These are phyloP conservation scores for Pyronema omphalodes DNA, from an alignment of 495 filamentous ascomycete genomes.

Conservation along the genomic window DNA sequence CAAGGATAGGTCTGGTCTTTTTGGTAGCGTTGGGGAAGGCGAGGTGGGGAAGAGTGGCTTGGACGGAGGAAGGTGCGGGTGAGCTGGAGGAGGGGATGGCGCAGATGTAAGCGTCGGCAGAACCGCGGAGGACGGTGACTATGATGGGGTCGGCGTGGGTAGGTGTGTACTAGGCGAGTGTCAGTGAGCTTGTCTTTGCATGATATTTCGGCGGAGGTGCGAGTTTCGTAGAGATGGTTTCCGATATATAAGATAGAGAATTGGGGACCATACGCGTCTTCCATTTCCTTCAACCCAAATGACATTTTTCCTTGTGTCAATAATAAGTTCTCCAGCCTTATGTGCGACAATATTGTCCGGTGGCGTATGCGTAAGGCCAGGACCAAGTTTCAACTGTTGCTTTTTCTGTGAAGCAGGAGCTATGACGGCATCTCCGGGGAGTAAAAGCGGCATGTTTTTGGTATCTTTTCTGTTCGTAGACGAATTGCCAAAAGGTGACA, in stretches of 20 bases:
- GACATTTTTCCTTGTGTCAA: constrained; percentile 59
- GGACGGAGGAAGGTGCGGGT: constrained; percentile 45
- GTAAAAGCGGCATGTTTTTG: neutral
- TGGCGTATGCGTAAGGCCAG: constrained; percentile 58
- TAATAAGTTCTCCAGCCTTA: constrained; percentile 58
- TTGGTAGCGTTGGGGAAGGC: constrained; percentile 81
- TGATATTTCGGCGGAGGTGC: neutral
- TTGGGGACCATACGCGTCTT: constrained; percentile 35
- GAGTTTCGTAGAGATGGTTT: neutral
- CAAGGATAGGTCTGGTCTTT: constrained; percentile 70
- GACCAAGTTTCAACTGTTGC: constrained; percentile 59
- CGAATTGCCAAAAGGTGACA: too few species aligned
- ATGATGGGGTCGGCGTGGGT: constrained; percentile 63
- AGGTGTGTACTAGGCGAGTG: constrained; percentile 48
- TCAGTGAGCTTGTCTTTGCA: neutral
- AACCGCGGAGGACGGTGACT: constrained; percentile 58
- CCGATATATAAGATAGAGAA: neutral
- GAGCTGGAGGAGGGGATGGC: constrained; percentile 33
- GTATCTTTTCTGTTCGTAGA: too few species aligned
- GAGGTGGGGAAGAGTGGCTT: constrained; percentile 64
- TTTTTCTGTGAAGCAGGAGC: constrained; percentile 41
- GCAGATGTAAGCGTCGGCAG: constrained; percentile 58
- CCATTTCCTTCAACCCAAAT: constrained; percentile 56
- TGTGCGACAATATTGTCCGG: constrained; percentile 53
- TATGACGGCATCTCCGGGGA: constrained; percentile 68